Evolutionary conservation across 129 eudicot genomes (phyloP).

Genomic region (Artemisia argyi): DNA sequence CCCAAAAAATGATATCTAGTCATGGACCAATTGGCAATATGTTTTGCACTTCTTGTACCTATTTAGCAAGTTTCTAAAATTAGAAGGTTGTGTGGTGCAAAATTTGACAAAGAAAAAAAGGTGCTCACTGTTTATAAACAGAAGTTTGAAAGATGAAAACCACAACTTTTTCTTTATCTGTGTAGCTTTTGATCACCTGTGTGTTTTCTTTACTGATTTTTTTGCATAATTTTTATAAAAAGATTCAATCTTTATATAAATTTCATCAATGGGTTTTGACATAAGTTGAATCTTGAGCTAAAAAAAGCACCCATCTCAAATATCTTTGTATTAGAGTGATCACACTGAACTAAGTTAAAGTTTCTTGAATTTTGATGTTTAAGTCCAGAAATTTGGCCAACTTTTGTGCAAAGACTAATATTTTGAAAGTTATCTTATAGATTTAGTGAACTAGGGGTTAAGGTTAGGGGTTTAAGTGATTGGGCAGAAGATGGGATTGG

Average conservation of each 20-base stretch:
- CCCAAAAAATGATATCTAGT: slow-evolving; percentile 9
- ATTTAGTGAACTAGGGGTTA: slow-evolving; percentile 20
- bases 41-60: slow-evolving; percentile 20
- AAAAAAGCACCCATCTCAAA: slow-evolving; percentile 16
- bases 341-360: slow-evolving; percentile 8
- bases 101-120: slow-evolving; percentile 26
- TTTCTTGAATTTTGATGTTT: slow-evolving; percentile 38
- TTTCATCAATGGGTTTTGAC: slow-evolving; percentile 64
- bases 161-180: slow-evolving; percentile 23
- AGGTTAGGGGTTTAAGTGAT: slow-evolving; percentile 40
- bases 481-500: slow-evolving; percentile 69
- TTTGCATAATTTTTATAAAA: slow-evolving; percentile 30
- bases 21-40: slow-evolving; percentile 13
- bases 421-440: slow-evolving; percentile 16
- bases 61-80: slow-evolving; percentile 22
- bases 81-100: slow-evolving; percentile 28
- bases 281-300: slow-evolving; percentile 42
- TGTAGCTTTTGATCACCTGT: slow-evolving; percentile 23
- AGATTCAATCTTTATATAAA: slow-evolving; percentile 28
- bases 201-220: slow-evolving; percentile 30
- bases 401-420: slow-evolving; percentile 22
- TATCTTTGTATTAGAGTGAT: slow-evolving; percentile 16
- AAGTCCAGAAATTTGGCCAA: slow-evolving; percentile 17
- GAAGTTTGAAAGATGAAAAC: slow-evolving; percentile 43
- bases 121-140: slow-evolving; percentile 35